These are phyloP conservation scores for Nicotiana undulata DNA, from an alignment of 257 asterid species.

Conservation along the genomic window DNA sequence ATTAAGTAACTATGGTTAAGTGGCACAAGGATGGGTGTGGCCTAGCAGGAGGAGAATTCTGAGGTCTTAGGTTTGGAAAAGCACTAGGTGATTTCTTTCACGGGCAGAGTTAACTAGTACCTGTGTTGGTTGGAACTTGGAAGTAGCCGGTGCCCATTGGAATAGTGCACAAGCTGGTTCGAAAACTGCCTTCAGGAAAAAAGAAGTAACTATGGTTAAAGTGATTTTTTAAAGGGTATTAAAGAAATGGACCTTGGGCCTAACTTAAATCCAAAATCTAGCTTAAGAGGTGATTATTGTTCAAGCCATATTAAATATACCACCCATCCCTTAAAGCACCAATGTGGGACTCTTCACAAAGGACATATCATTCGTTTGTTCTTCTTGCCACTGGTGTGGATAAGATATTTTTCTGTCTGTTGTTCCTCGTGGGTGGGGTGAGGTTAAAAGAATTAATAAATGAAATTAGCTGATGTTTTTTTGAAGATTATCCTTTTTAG, in stretches of 20 bases:
- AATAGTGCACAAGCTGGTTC: too few relatives aligned
- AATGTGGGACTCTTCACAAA: neutral
- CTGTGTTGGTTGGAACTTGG: too few relatives aligned
- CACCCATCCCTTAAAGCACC: neutral
- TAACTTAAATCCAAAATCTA: neutral
- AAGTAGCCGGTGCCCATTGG: too few relatives aligned
- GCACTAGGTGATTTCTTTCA: too few relatives aligned
- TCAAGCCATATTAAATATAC: neutral
- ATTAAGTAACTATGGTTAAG: neutral
- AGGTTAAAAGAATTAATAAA: neutral
- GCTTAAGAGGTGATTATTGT: neutral
- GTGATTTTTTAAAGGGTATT: neutral
- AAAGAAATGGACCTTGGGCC: neutral
- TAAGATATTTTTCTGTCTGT: neutral
- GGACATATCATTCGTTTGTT: neutral
- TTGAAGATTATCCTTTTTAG: neutral
- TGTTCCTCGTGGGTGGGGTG: neutral
- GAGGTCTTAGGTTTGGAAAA: too few relatives aligned
- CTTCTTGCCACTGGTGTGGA: neutral
- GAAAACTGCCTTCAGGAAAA: too few relatives aligned
- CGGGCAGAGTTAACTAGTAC: too few relatives aligned
- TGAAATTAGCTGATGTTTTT: neutral
- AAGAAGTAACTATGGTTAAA: neutral
- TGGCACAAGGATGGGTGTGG: neutral
- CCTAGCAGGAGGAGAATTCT: too few relatives aligned